Evolutionary conservation across 2,329 filamentous ascomycete genomes (phyloP), one percentile per base, ranked within the genome.

Genomic region (Chrysoporthe austroafricana): DNA sequence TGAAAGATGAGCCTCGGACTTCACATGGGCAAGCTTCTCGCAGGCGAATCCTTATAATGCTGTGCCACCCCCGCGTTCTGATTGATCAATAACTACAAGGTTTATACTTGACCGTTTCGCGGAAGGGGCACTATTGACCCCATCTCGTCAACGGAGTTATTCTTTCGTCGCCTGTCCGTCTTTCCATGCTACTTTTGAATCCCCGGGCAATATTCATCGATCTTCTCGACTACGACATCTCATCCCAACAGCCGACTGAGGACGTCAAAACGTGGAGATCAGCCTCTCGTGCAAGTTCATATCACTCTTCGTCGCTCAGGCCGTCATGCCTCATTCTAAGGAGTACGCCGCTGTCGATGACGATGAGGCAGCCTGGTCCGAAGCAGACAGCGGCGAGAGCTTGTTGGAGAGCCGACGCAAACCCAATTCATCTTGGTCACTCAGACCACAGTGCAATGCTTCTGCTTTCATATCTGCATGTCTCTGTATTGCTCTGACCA

Each of bases 371-470:
- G 39, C 14, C 16, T 60, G 57, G 57, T 60, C 57, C 3, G 57
- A 60, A 43, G 57, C 57, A 60, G 57, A 60, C n/a, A 60, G 34
- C n/a, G 57, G 57, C 21, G 57, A 60, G n/a, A 39, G 21, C 36
- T 43, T 60, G 9, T 8, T 60, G 39, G 39, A 43, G 13, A 39
- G n/a, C 57, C 4, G 14, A 21, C 32, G 34, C 32, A 58, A 58
- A 16, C 56, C n/a, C 36, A 36, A 58, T 7, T 42, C 56, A 21
- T 18, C 14, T 21, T 42, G 32, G 16, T 39, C 8, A 11, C 34
- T 42, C 9, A 42, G 39, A 8, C 36, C 39, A 60, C 18, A 44
- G 18, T 60, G 39, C 57, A 60, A 60, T 16, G 3, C 26, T 7
- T 11, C 57, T 8, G 57, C 39, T 43, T 44, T 44, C 39, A 60